Evolutionary conservation across 2,329 filamentous ascomycete species (phyloP), one percentile per base, ranked within the genome.

Genomic region (Escovopsis sp.): DNA sequence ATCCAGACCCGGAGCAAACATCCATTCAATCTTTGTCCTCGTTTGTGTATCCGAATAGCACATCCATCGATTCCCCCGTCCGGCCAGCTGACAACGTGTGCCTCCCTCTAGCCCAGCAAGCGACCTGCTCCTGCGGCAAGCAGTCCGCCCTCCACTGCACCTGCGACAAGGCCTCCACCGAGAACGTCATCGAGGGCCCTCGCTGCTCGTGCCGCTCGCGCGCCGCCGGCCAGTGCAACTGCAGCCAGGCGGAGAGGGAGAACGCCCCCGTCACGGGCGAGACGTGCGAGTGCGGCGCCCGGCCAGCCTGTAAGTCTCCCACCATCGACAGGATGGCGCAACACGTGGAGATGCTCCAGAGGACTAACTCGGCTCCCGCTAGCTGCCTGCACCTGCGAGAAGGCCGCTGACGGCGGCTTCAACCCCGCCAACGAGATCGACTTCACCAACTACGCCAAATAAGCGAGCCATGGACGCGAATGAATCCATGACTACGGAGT

Each of bases 41-140:
- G n/a, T n/a, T n/a, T n/a, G n/a, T n/a, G n/a, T 21, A 32, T 19
- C 10, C 21, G 16, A 23, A 23, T 23, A 6, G 6, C 10, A 6
- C 6, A 23, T 23, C 6, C 6, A 23, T 23, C 3, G 21, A 23
- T 25, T 8, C 11, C 8, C 11, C 17, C 31, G 14, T 31, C 29
- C 9, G 9, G 19, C 14, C 17, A 17, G 13, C 13, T 29, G 18
- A 31, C 29, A 28, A n/a, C n/a, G n/a, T n/a, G n/a, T 32, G 10
- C 19, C 10, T 21, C 4, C 12, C 10, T 21, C 31, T 45, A 73
- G 74, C 73, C 47, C 58, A 72, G 48, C 67, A 78, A 58, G 75
- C 75, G 8, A 78, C 67, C 40, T 94, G 86, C 73, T 92, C 84
- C 13, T 96, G 88, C 57, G 88, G 88, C 53, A 76, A 94, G 66